phyloP scores from a whole-genome alignment of 768 basidiomycete species.

The Kwoniella bestiolae region DNA sequence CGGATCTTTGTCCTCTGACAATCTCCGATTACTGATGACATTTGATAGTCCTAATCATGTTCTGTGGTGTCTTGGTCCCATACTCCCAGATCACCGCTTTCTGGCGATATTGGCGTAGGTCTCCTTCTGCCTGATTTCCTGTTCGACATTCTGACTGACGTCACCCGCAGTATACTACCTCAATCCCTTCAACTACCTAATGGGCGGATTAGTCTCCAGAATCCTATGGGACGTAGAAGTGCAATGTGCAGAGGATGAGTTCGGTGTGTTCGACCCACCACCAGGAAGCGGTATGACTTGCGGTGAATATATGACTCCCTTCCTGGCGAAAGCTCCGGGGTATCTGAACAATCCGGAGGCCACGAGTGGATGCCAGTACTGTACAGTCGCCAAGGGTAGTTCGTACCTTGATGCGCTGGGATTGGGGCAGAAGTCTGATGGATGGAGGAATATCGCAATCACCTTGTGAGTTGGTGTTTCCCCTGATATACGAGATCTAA shows the following conservation, averaged over 20 bases:
- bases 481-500: not conserved
- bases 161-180: conserved; percentile 39
- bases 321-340: conserved; percentile 41
- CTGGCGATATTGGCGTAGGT: conserved; percentile 31
- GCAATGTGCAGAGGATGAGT: conserved; percentile 44
- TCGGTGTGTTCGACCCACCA: conserved; percentile 49
- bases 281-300: conserved; percentile 44
- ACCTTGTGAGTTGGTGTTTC: conserved; percentile 30
- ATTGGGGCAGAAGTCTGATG: conserved; percentile 27
- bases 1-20: not conserved
- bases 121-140: not conserved
- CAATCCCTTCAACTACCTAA: conserved; percentile 54
- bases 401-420: conserved; percentile 48
- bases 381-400: conserved; percentile 43
- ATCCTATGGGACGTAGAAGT: conserved; percentile 51
- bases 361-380: conserved; percentile 44
- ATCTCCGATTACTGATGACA: too few relatives aligned
- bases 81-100: conserved; percentile 47
- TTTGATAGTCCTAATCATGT: conserved; percentile 37
- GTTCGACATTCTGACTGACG: not conserved
- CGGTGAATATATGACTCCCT: conserved; percentile 46
- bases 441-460: conserved; percentile 41
- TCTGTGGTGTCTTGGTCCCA: conserved; percentile 50
- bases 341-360: conserved; percentile 47
- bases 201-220: conserved; percentile 50